A percentile compares a stretch with the other conserved stretches of the same genome.
phyloP scores from a whole-genome alignment of 768 basidiomycete species.

The Pholiota microspora region DNA sequence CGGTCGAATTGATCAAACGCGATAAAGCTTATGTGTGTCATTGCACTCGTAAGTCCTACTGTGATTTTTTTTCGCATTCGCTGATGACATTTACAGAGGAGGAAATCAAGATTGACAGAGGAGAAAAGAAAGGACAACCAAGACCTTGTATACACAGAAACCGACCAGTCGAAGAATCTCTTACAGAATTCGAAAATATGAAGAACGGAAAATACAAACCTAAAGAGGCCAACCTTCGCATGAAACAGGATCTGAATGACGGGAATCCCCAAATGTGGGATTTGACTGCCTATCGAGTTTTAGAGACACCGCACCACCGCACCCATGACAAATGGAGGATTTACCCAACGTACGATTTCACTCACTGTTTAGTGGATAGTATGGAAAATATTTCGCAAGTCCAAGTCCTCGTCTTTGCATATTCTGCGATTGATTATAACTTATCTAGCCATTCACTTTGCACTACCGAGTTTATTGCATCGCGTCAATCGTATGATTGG shows the following conservation, averaged over 20 bases:
- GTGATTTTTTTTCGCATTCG: neutral
- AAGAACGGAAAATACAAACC: constrained; percentile 86
- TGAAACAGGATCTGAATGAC: constrained; percentile 94
- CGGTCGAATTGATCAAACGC: constrained; percentile 82
- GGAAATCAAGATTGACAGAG: constrained; percentile 86
- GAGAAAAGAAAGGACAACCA: constrained; percentile 79
- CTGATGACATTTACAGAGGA: constrained; percentile 58
- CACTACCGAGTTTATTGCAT: constrained; percentile 92
- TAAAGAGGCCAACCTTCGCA: constrained; percentile 89
- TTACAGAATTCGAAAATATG: constrained; percentile 90
- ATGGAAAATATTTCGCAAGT: constrained; percentile 98
- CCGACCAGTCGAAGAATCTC: constrained; percentile 83
- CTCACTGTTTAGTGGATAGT: constrained; percentile 97
- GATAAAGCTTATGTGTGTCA: constrained; percentile 96
- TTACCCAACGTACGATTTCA: constrained; percentile 98
- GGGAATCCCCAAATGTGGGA: constrained; percentile 99
- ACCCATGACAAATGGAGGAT: constrained; percentile 94
- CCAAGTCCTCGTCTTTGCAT: neutral
- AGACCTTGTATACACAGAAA: constrained; percentile 84
- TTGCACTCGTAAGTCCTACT: constrained; percentile 91
- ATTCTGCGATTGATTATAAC: neutral
- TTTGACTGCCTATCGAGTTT: constrained; percentile 91
- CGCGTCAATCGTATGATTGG: constrained; percentile 98
- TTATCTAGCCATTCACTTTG: constrained; percentile 86
- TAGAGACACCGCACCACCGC: constrained; percentile 88